A percentile compares a stretch with the other conserved stretches of the same genome.
Conservation (phyloP, 331 rosid species). For the Cydonia oblonga region DNA sequence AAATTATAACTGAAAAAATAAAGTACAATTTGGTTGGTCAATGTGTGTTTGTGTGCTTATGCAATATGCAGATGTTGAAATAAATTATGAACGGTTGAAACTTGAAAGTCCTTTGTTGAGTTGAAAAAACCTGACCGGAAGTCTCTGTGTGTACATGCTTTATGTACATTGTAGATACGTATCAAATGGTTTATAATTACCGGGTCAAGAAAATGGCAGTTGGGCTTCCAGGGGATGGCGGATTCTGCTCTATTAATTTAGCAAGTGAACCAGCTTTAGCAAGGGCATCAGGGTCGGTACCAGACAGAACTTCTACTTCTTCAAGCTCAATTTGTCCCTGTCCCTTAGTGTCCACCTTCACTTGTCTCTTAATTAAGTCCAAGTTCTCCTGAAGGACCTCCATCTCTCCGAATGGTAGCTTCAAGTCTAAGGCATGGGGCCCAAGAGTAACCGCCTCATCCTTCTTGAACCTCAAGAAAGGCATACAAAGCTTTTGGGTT, state of each 20-base stretch:
- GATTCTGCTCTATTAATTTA: conserved; percentile 55
- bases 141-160: background rate
- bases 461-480: conserved; percentile 78
- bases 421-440: conserved; percentile 68
- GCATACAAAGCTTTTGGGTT: conserved; percentile 77
- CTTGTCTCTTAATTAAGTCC: conserved; percentile 61
- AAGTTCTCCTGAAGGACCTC: conserved; percentile 68
- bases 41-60: too few species aligned
- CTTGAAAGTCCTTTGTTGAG: background rate
- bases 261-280: conserved; percentile 62
- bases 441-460: conserved; percentile 72
- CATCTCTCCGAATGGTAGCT: conserved; percentile 80
- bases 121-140: background rate
- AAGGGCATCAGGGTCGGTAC: conserved; percentile 41
- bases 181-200: background rate
- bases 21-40: background rate
- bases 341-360: background rate
- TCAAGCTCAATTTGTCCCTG: conserved; percentile 66
- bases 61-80: background rate
- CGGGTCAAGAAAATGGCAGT: conserved; percentile 65
- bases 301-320: conserved; percentile 57
- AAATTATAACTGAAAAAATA: background rate
- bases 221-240: conserved; percentile 77
- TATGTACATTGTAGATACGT: background rate
- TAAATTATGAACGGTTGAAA: background rate